These are phyloP conservation scores for Patellifolia procumbens DNA, from an alignment of 179 eudicot genomes.

Conservation along the genomic window DNA sequence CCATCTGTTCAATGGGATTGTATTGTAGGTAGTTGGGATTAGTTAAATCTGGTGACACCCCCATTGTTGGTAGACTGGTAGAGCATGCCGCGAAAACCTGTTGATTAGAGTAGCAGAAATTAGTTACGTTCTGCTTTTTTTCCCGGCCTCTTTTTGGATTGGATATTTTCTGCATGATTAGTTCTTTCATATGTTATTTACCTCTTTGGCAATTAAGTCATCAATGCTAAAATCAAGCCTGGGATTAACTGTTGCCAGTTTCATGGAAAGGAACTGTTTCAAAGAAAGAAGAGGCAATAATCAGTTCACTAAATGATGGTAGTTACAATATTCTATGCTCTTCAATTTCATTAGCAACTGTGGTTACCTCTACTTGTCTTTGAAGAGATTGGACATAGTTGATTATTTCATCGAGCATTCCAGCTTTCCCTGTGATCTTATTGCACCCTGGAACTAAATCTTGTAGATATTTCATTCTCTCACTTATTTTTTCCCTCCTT, in stretches of 20 bases:
- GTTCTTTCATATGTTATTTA: constrained; percentile 27
- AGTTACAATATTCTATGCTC: not conserved
- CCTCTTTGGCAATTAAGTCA: constrained; percentile 69
- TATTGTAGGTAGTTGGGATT: constrained; percentile 53
- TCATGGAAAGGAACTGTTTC: constrained; percentile 90
- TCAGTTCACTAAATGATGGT: not conserved
- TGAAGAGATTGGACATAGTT: constrained; percentile 95
- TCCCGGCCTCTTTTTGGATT: not conserved
- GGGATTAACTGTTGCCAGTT: constrained; percentile 76
- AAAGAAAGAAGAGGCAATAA: constrained; percentile 13
- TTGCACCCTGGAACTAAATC: constrained; percentile 96
- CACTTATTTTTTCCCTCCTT: constrained; percentile 89
- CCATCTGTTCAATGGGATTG: constrained; percentile 51
- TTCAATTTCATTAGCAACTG: not conserved
- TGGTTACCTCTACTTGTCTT: constrained; percentile 89
- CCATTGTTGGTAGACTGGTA: constrained; percentile 50
- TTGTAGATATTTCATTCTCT: constrained; percentile 89
- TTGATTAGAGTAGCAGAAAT: constrained; percentile 6
- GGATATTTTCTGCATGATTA: not conserved
- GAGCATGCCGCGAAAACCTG: constrained; percentile 67
- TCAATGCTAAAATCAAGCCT: constrained; percentile 72
- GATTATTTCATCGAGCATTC: constrained; percentile 96
- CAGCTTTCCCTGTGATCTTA: constrained; percentile 92
- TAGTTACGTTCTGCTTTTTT: not conserved
- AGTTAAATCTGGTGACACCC: constrained; percentile 45